These are phyloP conservation scores for Agrostemma githago DNA, from an alignment of 148 eudicot species.

Conservation along the genomic window DNA sequence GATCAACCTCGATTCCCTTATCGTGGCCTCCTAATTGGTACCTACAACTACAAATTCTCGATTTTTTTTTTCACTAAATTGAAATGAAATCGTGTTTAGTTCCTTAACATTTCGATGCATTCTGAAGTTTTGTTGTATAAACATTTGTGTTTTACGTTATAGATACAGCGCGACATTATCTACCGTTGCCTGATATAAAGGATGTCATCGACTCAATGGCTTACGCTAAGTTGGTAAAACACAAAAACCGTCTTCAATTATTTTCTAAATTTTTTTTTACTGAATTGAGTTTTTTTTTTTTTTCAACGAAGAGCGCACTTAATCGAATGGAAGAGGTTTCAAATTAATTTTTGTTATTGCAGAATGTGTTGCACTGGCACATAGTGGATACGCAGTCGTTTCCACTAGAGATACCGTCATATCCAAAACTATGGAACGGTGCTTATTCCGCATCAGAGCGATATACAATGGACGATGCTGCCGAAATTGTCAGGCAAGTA, in stretches of 20 bases:
- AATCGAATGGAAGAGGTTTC: too few species aligned
- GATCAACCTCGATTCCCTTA: constrained; percentile 83
- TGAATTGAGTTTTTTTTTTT: too few species aligned
- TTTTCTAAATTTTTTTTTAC: not conserved
- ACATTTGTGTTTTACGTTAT: constrained; percentile 24
- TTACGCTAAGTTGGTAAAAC: constrained; percentile 74
- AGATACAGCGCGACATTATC: constrained; percentile 93
- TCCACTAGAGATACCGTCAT: constrained; percentile 90
- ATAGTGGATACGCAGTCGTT: constrained; percentile 87
- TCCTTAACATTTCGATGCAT: too few species aligned
- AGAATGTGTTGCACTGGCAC: constrained; percentile 99
- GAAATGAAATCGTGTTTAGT: too few species aligned
- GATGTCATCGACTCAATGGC: constrained; percentile 91
- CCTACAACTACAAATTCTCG: constrained; percentile 13
- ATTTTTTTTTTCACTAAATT: too few species aligned
- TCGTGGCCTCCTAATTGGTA: constrained; percentile 85
- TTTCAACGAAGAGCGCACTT: too few species aligned
- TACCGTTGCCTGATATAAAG: constrained; percentile 66
- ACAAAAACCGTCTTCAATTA: not conserved
- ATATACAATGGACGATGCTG: constrained; percentile 76
- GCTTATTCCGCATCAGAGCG: constrained; percentile 75
- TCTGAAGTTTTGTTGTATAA: constrained; percentile 1
- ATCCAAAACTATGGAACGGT: constrained; percentile 80
- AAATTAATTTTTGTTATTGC: constrained; percentile 14
- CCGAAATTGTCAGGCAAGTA: constrained; percentile 77